Percentiles rank a stretch among this genome's conserved stretches.
These are phyloP conservation scores for Aquilaria malaccensis DNA, from an alignment of 345 rosid genomes.

Conservation along the genomic window DNA sequence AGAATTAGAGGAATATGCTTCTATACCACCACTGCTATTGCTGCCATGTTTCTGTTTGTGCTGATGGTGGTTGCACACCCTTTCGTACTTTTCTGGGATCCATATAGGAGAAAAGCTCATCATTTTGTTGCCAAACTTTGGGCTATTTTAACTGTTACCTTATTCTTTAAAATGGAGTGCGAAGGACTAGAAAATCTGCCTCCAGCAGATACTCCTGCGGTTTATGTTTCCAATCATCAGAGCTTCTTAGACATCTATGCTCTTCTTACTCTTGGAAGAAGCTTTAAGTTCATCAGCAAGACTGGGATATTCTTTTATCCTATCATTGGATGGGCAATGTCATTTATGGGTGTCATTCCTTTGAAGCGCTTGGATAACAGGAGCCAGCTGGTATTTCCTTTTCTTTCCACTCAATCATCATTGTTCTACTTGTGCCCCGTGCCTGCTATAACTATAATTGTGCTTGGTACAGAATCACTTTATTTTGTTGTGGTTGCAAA, in stretches of 20 bases:
- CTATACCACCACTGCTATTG: slow-evolving; percentile 47
- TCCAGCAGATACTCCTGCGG: slow-evolving; percentile 62
- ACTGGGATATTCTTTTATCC: slow-evolving; percentile 71
- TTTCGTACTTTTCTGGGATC: slow-evolving; percentile 68
- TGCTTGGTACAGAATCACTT: not conserved
- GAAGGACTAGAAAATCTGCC: slow-evolving; percentile 86
- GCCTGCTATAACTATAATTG: not conserved
- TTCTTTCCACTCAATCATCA: slow-evolving; percentile 1
- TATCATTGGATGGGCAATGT: slow-evolving; percentile 92
- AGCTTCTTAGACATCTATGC: slow-evolving; percentile 88
- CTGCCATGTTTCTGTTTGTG: slow-evolving; percentile 56
- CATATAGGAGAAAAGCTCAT: slow-evolving; percentile 61
- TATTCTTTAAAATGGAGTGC: slow-evolving; percentile 47
- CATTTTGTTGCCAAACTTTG: slow-evolving; percentile 65
- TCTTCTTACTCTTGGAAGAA: slow-evolving; percentile 72
- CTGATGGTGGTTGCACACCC: slow-evolving; percentile 69
- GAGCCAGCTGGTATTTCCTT: slow-evolving; percentile 70
- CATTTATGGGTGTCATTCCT: slow-evolving; percentile 76
- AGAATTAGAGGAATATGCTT: slow-evolving; percentile 80
- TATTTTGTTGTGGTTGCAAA: not conserved
- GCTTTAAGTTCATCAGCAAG: slow-evolving; percentile 92
- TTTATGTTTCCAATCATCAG: slow-evolving; percentile 91
- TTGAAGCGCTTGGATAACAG: slow-evolving; percentile 84
- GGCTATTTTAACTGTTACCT: slow-evolving; percentile 53
- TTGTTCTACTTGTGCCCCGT: no score